Conservation (phyloP, 1,284 basidiomycete genomes). For the Boletus calvinii region DNA sequence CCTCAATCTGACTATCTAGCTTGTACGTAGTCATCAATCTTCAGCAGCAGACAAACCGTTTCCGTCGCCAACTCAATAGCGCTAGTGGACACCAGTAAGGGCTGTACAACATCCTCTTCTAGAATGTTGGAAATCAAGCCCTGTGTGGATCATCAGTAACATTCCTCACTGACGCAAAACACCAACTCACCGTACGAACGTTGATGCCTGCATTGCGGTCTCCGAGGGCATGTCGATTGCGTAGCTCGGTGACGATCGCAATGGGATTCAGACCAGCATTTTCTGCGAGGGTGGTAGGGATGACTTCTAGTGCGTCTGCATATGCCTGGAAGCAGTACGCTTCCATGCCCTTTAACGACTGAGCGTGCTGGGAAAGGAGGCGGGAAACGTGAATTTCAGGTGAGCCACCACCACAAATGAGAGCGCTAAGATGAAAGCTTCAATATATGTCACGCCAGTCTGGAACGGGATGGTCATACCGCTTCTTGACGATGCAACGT, state of each 20-base stretch:
- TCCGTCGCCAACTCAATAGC: constrained; percentile 96
- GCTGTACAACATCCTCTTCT: constrained; percentile 97
- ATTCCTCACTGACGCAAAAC: not conserved
- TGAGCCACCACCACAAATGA: constrained; percentile 96
- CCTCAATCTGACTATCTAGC: constrained; percentile 46
- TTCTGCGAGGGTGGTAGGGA: constrained; percentile 97
- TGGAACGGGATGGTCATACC: constrained; percentile 40
- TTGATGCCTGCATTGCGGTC: constrained; percentile 98
- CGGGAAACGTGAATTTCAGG: constrained; percentile 99
- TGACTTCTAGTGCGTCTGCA: constrained; percentile 96
- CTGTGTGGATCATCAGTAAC: constrained; percentile 39
- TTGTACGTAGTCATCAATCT: constrained; percentile 96
- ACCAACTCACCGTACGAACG: constrained; percentile 78
- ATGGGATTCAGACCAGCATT: constrained; percentile 99
- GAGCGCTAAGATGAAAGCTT: constrained; percentile 55
- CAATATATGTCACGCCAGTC: not conserved
- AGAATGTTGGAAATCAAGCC: constrained; percentile 95
- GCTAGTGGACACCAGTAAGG: constrained; percentile 92
- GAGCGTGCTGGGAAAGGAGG: constrained; percentile 86
- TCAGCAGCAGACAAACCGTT: constrained; percentile 93
- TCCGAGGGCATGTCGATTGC: constrained; percentile 95
- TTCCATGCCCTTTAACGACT: constrained; percentile 97
- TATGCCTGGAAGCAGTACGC: constrained; percentile 99
- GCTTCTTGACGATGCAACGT: constrained; percentile 96
- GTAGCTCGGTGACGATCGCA: constrained; percentile 95